These are phyloP conservation scores for Cutaneotrichosporon cavernicola DNA, from an alignment of 1,284 basidiomycete species.

Conservation along the genomic window DNA sequence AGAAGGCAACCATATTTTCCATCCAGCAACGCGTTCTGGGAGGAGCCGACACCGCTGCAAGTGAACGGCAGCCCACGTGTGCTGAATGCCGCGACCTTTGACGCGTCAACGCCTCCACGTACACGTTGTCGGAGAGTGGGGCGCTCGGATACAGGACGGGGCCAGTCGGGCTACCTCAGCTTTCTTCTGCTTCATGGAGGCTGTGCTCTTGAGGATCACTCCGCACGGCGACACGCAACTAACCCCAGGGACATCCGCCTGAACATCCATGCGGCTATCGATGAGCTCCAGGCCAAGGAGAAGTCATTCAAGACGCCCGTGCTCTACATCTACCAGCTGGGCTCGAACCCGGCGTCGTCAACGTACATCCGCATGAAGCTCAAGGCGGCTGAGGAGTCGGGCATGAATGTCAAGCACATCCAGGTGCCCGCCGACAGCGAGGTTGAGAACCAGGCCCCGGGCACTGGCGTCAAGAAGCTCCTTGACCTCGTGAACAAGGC, in stretches of 20 bases:
- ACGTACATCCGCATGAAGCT: constrained; percentile 98
- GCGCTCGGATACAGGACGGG: neutral
- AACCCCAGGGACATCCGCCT: constrained; percentile 70
- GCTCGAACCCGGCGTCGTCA: constrained; percentile 81
- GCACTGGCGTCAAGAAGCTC: constrained; percentile 65
- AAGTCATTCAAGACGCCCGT: constrained; percentile 80
- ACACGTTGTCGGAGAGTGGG: neutral
- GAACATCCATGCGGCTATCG: constrained; percentile 67
- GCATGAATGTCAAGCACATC: constrained; percentile 85
- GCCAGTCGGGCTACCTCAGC: neutral
- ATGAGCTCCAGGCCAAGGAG: constrained; percentile 59
- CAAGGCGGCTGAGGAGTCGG: constrained; percentile 92
- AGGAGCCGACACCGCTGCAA: neutral
- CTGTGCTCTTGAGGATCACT: neutral
- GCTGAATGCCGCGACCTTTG: neutral
- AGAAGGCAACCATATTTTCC: neutral
- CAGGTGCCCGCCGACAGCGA: constrained; percentile 68
- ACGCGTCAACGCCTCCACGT: neutral
- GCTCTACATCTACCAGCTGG: constrained; percentile 92
- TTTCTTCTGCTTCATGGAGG: neutral
- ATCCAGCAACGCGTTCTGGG: neutral
- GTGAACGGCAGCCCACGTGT: neutral
- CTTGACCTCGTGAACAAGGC: constrained; percentile 74
- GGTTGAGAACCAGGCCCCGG: constrained; percentile 31
- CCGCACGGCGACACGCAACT: neutral